phyloP scores from a whole-genome alignment of 129 eudicot species.

The Flaveria brownii region DNA sequence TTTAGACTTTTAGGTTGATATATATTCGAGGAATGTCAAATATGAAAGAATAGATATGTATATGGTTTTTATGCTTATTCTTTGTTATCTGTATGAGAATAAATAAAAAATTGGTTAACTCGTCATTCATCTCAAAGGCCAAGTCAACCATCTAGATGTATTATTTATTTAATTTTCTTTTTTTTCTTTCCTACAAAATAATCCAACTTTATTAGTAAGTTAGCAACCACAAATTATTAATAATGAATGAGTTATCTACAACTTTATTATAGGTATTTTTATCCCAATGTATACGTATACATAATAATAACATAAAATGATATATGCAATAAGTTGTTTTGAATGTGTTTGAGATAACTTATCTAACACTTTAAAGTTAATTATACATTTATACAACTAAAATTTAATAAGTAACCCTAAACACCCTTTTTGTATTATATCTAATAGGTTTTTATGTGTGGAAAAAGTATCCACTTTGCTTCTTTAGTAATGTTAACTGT shows the following conservation, averaged over 20 bases:
- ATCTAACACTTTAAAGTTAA: no score
- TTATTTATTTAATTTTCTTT: neutral
- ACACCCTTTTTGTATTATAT: no score
- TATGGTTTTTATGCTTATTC: constrained; percentile 26
- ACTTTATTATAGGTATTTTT: no score
- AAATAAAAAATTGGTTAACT: constrained; percentile 10
- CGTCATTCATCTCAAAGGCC: constrained; percentile 32
- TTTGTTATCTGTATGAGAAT: constrained; percentile 10
- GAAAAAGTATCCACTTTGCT: neutral
- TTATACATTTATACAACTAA: no score
- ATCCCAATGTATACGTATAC: no score
- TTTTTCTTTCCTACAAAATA: neutral
- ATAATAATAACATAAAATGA: no score
- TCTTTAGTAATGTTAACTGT: neutral
- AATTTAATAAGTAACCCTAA: no score
- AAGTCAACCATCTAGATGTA: constrained; percentile 3
- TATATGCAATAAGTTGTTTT: no score
- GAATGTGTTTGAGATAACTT: no score
- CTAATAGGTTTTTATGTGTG: no score
- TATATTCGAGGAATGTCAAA: constrained; percentile 30
- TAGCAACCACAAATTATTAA: no score
- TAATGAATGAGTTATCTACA: no score
- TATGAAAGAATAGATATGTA: constrained; percentile 8
- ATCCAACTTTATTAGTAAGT: neutral
- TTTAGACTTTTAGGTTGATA: constrained; percentile 13